Percentiles rank a stretch among this genome's conserved stretches.
These are phyloP conservation scores for Actinomortierella wolfii DNA, from an alignment of 371 early-diverging fungal species.

Conservation along the genomic window DNA sequence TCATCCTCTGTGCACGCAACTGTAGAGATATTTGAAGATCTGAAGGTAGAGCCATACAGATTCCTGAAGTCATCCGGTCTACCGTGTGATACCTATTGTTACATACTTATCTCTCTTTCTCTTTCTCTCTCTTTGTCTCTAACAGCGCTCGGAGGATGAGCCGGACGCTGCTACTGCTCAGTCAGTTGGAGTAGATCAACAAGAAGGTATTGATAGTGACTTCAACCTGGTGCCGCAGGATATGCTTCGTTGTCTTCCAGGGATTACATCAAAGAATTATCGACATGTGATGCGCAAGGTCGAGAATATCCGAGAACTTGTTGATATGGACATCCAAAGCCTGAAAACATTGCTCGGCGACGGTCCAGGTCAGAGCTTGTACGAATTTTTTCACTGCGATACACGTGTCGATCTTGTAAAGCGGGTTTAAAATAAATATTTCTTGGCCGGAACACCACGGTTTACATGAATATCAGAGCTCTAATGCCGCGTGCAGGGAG, in stretches of 20 bases:
- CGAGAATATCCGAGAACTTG: slow-evolving; percentile 65
- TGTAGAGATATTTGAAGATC: slow-evolving; percentile 85
- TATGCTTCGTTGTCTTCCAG: slow-evolving; percentile 83
- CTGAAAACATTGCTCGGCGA: slow-evolving; percentile 43
- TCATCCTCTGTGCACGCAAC: slow-evolving; percentile 86
- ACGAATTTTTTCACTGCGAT: slow-evolving; percentile 39
- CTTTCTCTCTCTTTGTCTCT: slow-evolving; percentile 1
- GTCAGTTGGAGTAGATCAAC: slow-evolving; percentile 73
- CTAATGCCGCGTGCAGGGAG: too few relatives aligned
- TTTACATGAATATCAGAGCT: too few relatives aligned
- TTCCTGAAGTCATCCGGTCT: background rate
- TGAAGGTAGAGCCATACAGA: slow-evolving; percentile 66
- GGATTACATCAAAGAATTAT: slow-evolving; percentile 81
- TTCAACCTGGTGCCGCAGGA: slow-evolving; percentile 78
- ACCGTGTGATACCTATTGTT: background rate
- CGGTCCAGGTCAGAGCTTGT: slow-evolving; percentile 27
- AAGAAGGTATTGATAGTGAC: slow-evolving; percentile 63
- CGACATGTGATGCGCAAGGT: slow-evolving; percentile 70
- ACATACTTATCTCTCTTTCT: background rate
- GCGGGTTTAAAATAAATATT: too few relatives aligned
- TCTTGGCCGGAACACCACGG: too few relatives aligned
- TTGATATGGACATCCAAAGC: slow-evolving; percentile 50
- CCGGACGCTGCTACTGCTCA: slow-evolving; percentile 75
- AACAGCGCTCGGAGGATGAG: slow-evolving; percentile 72
- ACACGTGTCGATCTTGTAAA: slow-evolving; percentile 13